phyloP scores from a whole-genome alignment of 495 filamentous ascomycete genomes.

The Aspergillus sparsus region DNA sequence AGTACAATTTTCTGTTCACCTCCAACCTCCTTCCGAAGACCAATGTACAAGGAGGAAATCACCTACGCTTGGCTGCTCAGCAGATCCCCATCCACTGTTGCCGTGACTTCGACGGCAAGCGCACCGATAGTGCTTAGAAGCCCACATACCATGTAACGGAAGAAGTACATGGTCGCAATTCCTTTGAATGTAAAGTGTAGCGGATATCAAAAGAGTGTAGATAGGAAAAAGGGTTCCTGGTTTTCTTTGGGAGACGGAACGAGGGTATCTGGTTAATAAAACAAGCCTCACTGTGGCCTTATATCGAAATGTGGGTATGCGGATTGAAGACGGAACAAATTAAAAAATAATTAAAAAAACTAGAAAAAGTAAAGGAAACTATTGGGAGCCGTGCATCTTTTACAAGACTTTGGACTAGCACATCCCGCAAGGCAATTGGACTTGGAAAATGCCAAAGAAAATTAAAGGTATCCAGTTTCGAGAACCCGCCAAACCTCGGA shows the following conservation, averaged over 20 bases:
- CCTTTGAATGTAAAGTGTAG: no score
- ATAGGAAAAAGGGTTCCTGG: no score
- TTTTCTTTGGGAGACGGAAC: background rate
- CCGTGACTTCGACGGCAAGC: slow-evolving; percentile 13
- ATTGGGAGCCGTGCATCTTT: slow-evolving; percentile 1
- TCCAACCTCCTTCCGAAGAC: no score
- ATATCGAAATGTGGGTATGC: slow-evolving; percentile 10
- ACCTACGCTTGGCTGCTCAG: slow-evolving; percentile 13
- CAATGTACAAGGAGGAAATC: no score
- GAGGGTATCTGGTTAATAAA: background rate
- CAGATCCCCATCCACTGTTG: slow-evolving; percentile 10
- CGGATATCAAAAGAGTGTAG: no score
- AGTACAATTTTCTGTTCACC: background rate
- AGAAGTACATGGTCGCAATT: slow-evolving; percentile 4
- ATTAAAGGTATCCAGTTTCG: background rate
- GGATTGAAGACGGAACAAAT: background rate
- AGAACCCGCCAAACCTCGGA: slow-evolving; percentile 14
- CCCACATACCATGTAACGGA: slow-evolving; percentile 4
- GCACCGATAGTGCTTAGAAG: slow-evolving; percentile 4
- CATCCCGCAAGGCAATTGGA: background rate
- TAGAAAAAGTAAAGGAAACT: background rate
- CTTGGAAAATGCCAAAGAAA: background rate
- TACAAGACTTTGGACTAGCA: background rate
- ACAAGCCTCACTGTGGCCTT: background rate
- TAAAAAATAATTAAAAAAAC: no score